Base-by-base conservation (phyloP, 495 filamentous ascomycete genomes). In the Friedmanniomyces simplex region DNA sequence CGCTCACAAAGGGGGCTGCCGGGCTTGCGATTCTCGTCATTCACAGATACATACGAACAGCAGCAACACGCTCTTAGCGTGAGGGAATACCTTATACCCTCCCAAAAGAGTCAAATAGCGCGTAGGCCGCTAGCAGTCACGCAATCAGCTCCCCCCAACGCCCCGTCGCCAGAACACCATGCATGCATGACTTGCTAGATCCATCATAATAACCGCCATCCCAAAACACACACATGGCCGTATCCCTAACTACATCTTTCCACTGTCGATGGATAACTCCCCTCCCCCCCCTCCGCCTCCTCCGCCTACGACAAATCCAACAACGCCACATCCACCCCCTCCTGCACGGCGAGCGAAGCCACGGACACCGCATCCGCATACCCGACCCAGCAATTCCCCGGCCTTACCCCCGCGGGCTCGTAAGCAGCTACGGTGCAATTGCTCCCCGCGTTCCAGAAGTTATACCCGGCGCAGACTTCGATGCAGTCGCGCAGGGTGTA, bases 401-500 rank as follows among this genome's bases (percentile, higher is more conserved):
- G 58, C 21, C 58, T 37, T 1, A 10, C n/a, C 4, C 34, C 52
- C 2, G 22, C 30, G 12, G 58, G 28, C 16, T 52, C 2, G 53
- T 61, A 61, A 18, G 54, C 58, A 12, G 58, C 58, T 21, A 52
- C 42, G 1, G 30, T 56, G 53, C 58, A 61, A 25, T 61, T 53
- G 16, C 26, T 20, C 13, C 45, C 45, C 10, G 6, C 49, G 32
- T 34, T 49, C 14, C 13, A 36, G 47, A 22, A 43, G 42, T 63
- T 57, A 57, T 45, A 50, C n/a, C 52, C 50, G 0, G 57, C 56
- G 57, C 61, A 63, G 13, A 63, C 22, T 20, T 63, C 61, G 2
- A 59, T 50, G 52, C 61, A 63, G 34, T 63, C 61, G 41, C 50
- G 39, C 34, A 63, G 50, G 37, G 11, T 56, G 61, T 60, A 63